Evolutionary conservation across 768 basidiomycete genomes (phyloP), one percentile per base, ranked within the genome.

Genomic region (Termitomyces sp.): DNA sequence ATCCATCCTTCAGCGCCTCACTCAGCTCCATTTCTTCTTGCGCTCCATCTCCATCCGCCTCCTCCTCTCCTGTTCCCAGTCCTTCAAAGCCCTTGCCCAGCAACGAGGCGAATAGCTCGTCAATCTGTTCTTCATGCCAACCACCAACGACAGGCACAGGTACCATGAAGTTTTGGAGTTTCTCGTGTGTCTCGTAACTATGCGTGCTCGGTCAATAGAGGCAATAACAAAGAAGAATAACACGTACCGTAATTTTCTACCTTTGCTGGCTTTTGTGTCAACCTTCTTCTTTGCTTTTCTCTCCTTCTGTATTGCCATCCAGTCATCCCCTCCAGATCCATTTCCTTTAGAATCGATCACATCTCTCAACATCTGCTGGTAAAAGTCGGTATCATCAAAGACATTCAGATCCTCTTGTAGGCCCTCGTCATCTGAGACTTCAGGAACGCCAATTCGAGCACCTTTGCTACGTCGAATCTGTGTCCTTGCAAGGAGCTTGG

Each of bases 81-180:
- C 68, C 67, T 64, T 84, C 82, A 55, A 83, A 85, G 8, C 88
- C 88, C 68, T 80, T 86, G 1, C 95, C 95, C 32, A 98, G 78
- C 44, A 99, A 71, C 30, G 91, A 93, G 26, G 86, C 81, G 72
- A 99, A 98, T 54, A 98, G 73, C 69, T 98, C 96, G 67, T 99
- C 95, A 54, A 95, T 82, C 74, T 98, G 97, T 67, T 94, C 93
- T 59, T 98, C 94, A 62, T 96, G 93, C 97, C 97, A 99, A 55
- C 76, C 81, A 30, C 85, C 85, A 34, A 73, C 69, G 14, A 77
- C 69, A 7, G 84, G 82, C 13, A 95, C 86, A 6, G 96, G 96
- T 1, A 95, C 92, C 89, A 96, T 96, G 69, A 98, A 98, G 71
- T 95, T 94, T 71, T 95, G 92, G 50, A 97, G 76, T 75, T 97